These are phyloP conservation scores for Neofusicoccum umdonicola DNA, from an alignment of 2,329 filamentous ascomycete genomes.

Conservation along the genomic window DNA sequence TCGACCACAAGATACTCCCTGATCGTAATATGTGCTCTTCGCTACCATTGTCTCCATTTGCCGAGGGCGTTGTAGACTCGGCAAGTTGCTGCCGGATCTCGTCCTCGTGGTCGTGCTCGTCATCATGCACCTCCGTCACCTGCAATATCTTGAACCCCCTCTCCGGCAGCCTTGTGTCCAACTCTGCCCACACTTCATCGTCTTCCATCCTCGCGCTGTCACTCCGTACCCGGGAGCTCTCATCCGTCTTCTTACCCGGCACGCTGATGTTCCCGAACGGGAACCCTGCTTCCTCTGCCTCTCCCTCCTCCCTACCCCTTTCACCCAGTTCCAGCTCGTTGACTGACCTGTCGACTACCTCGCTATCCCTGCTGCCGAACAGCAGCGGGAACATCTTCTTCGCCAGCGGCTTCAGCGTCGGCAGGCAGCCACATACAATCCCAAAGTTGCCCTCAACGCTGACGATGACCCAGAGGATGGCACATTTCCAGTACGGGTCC, in stretches of 20 bases:
- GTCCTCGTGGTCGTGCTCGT: not conserved
- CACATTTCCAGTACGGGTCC: conserved; percentile 27
- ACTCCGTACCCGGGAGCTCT: not conserved
- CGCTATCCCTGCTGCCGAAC: conserved; percentile 21
- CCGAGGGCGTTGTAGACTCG: not conserved
- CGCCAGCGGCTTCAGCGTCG: conserved; percentile 34
- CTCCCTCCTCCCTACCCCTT: not conserved
- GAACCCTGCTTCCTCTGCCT: not conserved
- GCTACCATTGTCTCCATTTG: not conserved
- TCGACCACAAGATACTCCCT: not conserved
- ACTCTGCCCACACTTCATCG: conserved; percentile 3
- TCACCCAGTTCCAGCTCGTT: not conserved
- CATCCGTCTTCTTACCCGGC: not conserved
- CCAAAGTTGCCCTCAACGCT: conserved; percentile 30
- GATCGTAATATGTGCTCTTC: not conserved
- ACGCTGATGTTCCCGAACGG: conserved; percentile 11
- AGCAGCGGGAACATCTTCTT: conserved; percentile 26
- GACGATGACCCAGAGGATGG: conserved; percentile 27
- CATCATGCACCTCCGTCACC: not conserved
- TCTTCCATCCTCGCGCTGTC: not conserved
- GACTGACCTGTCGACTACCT: not conserved
- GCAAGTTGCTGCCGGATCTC: not conserved
- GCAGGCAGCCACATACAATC: conserved; percentile 34
- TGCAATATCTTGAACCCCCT: not conserved
- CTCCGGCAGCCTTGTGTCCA: not conserved